Conservation (phyloP, 2,329 filamentous ascomycete species). For the Akanthomyces muscarius region DNA sequence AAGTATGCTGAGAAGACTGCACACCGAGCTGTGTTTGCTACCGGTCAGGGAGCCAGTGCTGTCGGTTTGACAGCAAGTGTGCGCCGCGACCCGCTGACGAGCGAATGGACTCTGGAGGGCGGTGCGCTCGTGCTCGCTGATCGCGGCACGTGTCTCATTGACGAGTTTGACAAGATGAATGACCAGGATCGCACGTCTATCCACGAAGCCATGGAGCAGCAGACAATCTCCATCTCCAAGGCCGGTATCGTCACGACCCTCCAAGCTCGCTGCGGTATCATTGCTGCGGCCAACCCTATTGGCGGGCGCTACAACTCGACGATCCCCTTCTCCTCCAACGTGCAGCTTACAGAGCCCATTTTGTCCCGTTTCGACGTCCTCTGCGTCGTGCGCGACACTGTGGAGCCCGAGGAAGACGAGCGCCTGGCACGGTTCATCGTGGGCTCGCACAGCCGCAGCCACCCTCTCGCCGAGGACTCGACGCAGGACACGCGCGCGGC, state of each 20-base stretch:
- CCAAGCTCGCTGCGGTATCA: slow-evolving; percentile 91
- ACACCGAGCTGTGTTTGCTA: slow-evolving; percentile 94
- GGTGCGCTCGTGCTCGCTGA: slow-evolving; percentile 94
- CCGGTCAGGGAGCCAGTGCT: slow-evolving; percentile 92
- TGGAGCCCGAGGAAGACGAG: slow-evolving; percentile 89
- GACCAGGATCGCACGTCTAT: slow-evolving; percentile 97
- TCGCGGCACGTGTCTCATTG: slow-evolving; percentile 90
- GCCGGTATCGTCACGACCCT: slow-evolving; percentile 97
- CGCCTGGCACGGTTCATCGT: slow-evolving; percentile 92
- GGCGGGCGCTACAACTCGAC: slow-evolving; percentile 96
- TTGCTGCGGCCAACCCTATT: slow-evolving; percentile 94
- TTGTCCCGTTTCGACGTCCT: slow-evolving; percentile 97
- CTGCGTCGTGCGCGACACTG: slow-evolving; percentile 91
- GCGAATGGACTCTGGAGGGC: slow-evolving; percentile 96
- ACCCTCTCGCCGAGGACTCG: slow-evolving; percentile 58
- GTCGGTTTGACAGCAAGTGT: slow-evolving; percentile 97
- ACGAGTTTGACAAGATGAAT: slow-evolving; percentile 99
- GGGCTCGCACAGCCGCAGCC: slow-evolving; percentile 86
- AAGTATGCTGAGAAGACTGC: slow-evolving; percentile 98
- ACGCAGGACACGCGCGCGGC: slow-evolving; percentile 60
- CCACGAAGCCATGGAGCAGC: slow-evolving; percentile 99
- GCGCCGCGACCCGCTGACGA: slow-evolving; percentile 88
- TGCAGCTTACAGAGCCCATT: slow-evolving; percentile 95
- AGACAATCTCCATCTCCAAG: slow-evolving; percentile 98
- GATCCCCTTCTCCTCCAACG: slow-evolving; percentile 92